These are phyloP conservation scores for Lepiota venenata DNA, from an alignment of 768 basidiomycete genomes.

Conservation along the genomic window DNA sequence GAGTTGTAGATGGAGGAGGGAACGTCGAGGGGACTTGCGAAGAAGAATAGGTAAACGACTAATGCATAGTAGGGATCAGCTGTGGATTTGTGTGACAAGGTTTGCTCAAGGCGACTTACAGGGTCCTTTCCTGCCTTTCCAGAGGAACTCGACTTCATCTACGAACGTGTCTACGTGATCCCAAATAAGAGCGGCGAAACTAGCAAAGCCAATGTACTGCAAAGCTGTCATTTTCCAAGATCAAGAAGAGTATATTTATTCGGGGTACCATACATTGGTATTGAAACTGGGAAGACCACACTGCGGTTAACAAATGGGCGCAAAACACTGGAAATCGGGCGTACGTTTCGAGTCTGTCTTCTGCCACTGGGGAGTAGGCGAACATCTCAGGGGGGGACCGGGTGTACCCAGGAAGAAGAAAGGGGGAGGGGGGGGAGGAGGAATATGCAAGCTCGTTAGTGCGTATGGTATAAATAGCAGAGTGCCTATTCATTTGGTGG, in stretches of 20 bases:
- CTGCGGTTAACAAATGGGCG: neutral
- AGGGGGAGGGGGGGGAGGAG: no score
- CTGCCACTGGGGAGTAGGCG: neutral
- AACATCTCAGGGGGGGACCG: neutral
- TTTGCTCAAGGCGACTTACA: constrained; percentile 28
- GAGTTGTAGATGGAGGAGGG: neutral
- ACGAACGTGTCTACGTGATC: constrained; percentile 53
- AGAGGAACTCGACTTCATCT: constrained; percentile 51
- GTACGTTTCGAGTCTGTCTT: constrained; percentile 4
- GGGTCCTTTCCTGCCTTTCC: constrained; percentile 44
- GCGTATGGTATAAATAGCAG: neutral
- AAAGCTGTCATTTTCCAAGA: neutral
- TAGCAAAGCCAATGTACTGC: constrained; percentile 51
- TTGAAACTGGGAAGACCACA: neutral
- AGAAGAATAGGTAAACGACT: constrained; percentile 43
- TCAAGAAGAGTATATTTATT: neutral
- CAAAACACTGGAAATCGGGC: neutral
- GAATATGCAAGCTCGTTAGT: neutral
- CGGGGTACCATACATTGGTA: constrained; percentile 7
- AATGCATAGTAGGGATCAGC: neutral
- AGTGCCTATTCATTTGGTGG: neutral
- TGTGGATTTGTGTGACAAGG: no score
- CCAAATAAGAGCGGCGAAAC: constrained; percentile 51
- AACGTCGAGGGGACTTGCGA: constrained; percentile 25
- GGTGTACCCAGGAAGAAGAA: no score